These are phyloP conservation scores for Hypomontagnella submonticulosa DNA, from an alignment of 495 filamentous ascomycete genomes.

Conservation along the genomic window DNA sequence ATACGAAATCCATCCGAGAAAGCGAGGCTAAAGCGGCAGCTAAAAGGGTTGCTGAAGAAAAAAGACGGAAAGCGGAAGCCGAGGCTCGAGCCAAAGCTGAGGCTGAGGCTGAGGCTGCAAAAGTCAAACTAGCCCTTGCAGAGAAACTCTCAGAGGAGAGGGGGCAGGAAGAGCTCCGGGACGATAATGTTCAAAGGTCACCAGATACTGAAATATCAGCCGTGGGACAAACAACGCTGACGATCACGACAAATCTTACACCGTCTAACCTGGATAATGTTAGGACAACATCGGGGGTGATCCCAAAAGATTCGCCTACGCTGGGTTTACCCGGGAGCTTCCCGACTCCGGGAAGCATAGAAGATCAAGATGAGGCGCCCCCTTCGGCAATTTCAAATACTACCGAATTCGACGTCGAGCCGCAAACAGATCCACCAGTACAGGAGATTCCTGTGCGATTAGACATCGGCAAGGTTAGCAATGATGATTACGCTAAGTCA, in stretches of 20 bases:
- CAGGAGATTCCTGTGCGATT: slow-evolving; percentile 41
- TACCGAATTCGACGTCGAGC: slow-evolving; percentile 77
- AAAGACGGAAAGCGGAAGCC: slow-evolving; percentile 56
- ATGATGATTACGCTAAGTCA: slow-evolving; percentile 13
- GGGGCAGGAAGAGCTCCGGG: slow-evolving; percentile 21
- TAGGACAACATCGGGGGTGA: slow-evolving; percentile 8
- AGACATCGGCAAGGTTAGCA: slow-evolving; percentile 38
- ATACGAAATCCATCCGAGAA: slow-evolving; percentile 79
- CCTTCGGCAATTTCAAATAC: slow-evolving; percentile 65
- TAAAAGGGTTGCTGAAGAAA: slow-evolving; percentile 55
- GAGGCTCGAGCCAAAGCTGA: slow-evolving; percentile 49
- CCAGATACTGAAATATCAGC: slow-evolving; percentile 22
- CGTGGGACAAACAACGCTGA: slow-evolving; percentile 42
- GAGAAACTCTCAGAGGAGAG: slow-evolving; percentile 24
- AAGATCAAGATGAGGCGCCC: slow-evolving; percentile 58
- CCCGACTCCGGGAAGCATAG: slow-evolving; percentile 39
- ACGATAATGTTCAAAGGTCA: slow-evolving; percentile 19
- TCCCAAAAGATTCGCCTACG: slow-evolving; percentile 70
- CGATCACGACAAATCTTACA: slow-evolving; percentile 44
- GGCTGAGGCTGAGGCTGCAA: slow-evolving; percentile 33
- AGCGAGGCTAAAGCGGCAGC: slow-evolving; percentile 68
- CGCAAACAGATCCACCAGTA: slow-evolving; percentile 66
- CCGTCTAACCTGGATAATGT: slow-evolving; percentile 27
- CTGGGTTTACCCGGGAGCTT: slow-evolving; percentile 74
- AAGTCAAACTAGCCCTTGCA: slow-evolving; percentile 18